Evolutionary conservation across 2,329 filamentous ascomycete species (phyloP), one percentile per base, ranked within the genome.

Genomic region (Cladosporium austrohemisphaericum): DNA sequence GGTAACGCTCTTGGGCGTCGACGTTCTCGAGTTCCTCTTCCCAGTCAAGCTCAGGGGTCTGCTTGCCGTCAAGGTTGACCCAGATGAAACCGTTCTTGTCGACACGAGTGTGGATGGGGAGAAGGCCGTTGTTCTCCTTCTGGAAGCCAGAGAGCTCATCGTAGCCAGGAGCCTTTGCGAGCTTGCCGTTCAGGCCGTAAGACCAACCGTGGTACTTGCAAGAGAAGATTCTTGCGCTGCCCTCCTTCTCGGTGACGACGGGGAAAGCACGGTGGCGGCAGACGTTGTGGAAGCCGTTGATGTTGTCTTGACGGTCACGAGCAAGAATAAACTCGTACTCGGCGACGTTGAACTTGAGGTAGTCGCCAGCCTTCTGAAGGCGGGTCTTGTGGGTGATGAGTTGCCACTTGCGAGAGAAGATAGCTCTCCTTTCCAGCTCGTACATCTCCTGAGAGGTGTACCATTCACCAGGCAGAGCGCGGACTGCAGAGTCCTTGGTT

Each of bases 201-300:
- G 77, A 79, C 80, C 80, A 84, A 33, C 79, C 79, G 57, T 83
- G 80, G 57, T 83, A 83, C 51, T 76, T 76, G 69, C 80, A 84
- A 0, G 75, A 70, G 29, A 84, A 71, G 28, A 83, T 73, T 55
- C 66, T 71, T 40, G 72, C 72, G 33, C 71, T 71, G 3, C 80
- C 80, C 8, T 71, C 65, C 2, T 76, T 70, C 35, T 73, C 71
- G 3, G 69, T 71, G 7, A 81, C 77, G 7, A 83, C 73, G 0
- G 79, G 77, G 58, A 77, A 84, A 18, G 80, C 80, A 5, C 80
- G 71, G 61, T 83, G 80, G 2, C 80, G 68, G 64, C 81, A 83
- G 28, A 83, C 71, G 57, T 84, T 83, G 66, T 83, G 80, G 61
- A 83, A 83, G 13, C 73, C 79, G 50, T 79, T 76, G 63, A 82